These are phyloP conservation scores for Aspergillus cristatus DNA, from an alignment of 495 filamentous ascomycete genomes.

Conservation along the genomic window DNA sequence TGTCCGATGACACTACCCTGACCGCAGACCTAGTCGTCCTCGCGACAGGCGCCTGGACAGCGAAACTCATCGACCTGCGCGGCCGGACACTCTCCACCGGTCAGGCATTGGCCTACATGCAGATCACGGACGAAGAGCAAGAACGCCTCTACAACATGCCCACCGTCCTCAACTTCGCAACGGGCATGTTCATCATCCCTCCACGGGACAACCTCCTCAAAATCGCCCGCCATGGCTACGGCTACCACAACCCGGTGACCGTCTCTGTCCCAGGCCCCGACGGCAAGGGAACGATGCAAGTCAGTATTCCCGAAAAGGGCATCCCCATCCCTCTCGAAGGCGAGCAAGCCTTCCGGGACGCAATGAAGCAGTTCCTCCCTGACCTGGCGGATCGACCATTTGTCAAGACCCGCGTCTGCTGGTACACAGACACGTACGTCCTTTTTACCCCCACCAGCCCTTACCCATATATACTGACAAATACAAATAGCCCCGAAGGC, in stretches of 20 bases:
- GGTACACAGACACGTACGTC: constrained; percentile 73
- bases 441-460: background rate
- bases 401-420: constrained; percentile 65
- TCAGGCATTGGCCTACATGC: constrained; percentile 70
- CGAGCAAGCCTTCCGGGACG: constrained; percentile 48
- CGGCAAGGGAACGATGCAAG: constrained; percentile 22
- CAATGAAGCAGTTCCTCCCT: constrained; percentile 54
- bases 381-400: constrained; percentile 56
- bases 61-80: constrained; percentile 64
- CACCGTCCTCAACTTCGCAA: constrained; percentile 68
- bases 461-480: background rate
- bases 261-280: constrained; percentile 29
- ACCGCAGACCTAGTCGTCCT: constrained; percentile 66
- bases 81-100: constrained; percentile 68
- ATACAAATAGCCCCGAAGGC: constrained; percentile 42
- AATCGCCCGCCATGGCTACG: constrained; percentile 71
- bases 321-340: constrained; percentile 49
- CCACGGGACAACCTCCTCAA: constrained; percentile 66
- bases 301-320: constrained; percentile 30
- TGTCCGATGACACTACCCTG: constrained; percentile 45
- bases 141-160: constrained; percentile 53
- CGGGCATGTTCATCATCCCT: constrained; percentile 77
- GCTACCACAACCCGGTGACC: constrained; percentile 61
- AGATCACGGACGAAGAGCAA: constrained; percentile 60
- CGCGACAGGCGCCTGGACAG: constrained; percentile 81